Evolutionary conservation across 257 asterid species (phyloP), one percentile per base, ranked within the genome.

Genomic region (Galeopsis tetrahit): DNA sequence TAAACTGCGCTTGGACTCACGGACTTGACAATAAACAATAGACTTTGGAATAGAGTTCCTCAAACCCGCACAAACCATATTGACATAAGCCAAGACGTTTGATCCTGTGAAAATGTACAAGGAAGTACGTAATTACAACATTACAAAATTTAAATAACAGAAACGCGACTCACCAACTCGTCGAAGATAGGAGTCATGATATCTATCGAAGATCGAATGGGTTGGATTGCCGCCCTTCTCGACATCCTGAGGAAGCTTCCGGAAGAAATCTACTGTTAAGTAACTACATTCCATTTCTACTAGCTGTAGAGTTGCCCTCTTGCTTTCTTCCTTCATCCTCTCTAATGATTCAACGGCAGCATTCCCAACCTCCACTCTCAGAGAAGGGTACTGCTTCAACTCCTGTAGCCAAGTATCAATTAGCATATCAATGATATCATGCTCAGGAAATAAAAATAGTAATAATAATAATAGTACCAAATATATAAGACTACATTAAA

Each of bases 181-280:
- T 43, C 95, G 81, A 17, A 90, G 92, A 75, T 90, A 88, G 6
- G 93, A 72, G 71, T 90, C 95, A 9, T 86, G 83, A 44, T 90
- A 90, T 70, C 96, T 70, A 35, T 90, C 96, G 35, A 90, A 88
- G 61, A 86, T 83, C 3, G 96, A 88, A 69, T 86, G 89, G 13
- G 96, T 82, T 17, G 96, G 95, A 78, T 88, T 90, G 71, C 95
- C 96, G 65, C 93, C 95, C 84, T 88, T 90, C 86, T 90, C 95
- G 1, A 82, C 79, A 75, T 90, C 96, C 79, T 88, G 96, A 42
- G 96, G 96, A 82, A 90, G 95, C 82, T 81, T 90, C 69, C 96
- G 82, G 85, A 90, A 90, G 88, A 90, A 90, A 77, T 90, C 96
- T 53, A 90, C 91, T 1, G 95, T 90, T 53, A 90, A 72, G 85